A percentile compares a stretch with the other conserved stretches of the same genome.
These are phyloP conservation scores for Ananas comosus DNA, from an alignment of 176 grass and related monocot species.

Conservation along the genomic window DNA sequence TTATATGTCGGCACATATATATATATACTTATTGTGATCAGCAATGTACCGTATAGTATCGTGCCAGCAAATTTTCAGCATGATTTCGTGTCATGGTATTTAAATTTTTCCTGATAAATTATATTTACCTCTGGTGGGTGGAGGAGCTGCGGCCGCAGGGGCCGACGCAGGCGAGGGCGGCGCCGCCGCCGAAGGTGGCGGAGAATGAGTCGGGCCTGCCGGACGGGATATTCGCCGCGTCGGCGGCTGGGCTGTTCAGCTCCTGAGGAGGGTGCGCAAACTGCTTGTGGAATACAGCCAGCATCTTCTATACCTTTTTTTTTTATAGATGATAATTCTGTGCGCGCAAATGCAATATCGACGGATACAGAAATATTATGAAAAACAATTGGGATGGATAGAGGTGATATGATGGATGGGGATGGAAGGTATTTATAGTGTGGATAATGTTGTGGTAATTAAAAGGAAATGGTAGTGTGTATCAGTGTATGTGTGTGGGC, in stretches of 20 bases:
- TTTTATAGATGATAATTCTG: background rate
- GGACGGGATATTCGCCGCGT: slow-evolving; percentile 10
- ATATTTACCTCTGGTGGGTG: slow-evolving; percentile 23
- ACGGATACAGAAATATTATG: background rate
- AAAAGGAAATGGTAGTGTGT: too few species aligned
- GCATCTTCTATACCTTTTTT: slow-evolving; percentile 20
- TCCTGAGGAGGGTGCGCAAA: slow-evolving; percentile 76
- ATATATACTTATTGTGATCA: too few species aligned
- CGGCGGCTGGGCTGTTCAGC: slow-evolving; percentile 43
- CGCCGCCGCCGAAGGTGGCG: slow-evolving; percentile 62
- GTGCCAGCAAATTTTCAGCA: too few species aligned
- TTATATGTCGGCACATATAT: too few species aligned
- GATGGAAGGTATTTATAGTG: slow-evolving; percentile 21
- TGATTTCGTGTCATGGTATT: too few species aligned
- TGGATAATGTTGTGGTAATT: too few species aligned
- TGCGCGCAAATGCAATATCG: background rate
- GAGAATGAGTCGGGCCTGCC: slow-evolving; percentile 40
- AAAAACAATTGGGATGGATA: slow-evolving; percentile 21
- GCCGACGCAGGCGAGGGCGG: slow-evolving; percentile 66
- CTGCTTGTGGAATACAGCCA: slow-evolving; percentile 84
- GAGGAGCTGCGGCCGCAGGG: background rate
- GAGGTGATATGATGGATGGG: too few species aligned
- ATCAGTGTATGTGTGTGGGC: too few species aligned
- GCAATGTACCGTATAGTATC: too few species aligned
- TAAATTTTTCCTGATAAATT: too few species aligned